Evolutionary conservation across 2,329 filamentous ascomycete species (phyloP).

Genomic region (Cladosporium sp.): DNA sequence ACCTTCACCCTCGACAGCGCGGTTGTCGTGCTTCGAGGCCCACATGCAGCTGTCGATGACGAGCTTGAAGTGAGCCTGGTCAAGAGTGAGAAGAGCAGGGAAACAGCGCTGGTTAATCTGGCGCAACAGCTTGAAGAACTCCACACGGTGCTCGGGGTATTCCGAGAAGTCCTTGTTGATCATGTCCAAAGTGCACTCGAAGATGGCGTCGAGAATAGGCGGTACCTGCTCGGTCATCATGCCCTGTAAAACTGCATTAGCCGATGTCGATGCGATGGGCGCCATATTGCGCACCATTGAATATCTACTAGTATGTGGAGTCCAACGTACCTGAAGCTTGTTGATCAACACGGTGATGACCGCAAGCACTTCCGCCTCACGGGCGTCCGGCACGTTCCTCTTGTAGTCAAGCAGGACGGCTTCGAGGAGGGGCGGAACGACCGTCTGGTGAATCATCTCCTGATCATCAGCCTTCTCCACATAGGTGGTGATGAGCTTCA

Average conservation of each 20-base stretch:
- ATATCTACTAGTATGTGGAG: conserved; percentile 46
- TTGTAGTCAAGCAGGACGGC: conserved; percentile 94
- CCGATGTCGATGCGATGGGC: conserved; percentile 19
- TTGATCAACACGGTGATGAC: conserved; percentile 97
- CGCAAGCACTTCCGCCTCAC: conserved; percentile 92
- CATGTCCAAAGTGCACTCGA: conserved; percentile 98
- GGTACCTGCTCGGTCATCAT: conserved; percentile 99
- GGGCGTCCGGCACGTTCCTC: conserved; percentile 89
- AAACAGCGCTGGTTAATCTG: conserved; percentile 98
- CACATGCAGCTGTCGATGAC: conserved; percentile 99
- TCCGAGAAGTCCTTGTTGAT: conserved; percentile 99
- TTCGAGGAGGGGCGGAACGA: conserved; percentile 92
- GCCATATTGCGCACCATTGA: conserved; percentile 30
- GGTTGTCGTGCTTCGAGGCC: conserved; percentile 99
- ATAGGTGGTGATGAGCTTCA: conserved; percentile 97
- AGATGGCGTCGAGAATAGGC: conserved; percentile 96
- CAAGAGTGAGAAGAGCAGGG: conserved; percentile 85
- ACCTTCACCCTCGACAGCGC: conserved; percentile 91
- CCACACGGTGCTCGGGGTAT: conserved; percentile 96
- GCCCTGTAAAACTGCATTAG: conserved; percentile 47
- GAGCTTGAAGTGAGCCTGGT: conserved; percentile 97
- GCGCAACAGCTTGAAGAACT: conserved; percentile 95
- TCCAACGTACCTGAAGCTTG: conserved; percentile 82
- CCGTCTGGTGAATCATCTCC: conserved; percentile 84
- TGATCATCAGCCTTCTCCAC: conserved; percentile 97